phyloP scores from a whole-genome alignment of 768 basidiomycete species.

The Leccinellum luteum region DNA sequence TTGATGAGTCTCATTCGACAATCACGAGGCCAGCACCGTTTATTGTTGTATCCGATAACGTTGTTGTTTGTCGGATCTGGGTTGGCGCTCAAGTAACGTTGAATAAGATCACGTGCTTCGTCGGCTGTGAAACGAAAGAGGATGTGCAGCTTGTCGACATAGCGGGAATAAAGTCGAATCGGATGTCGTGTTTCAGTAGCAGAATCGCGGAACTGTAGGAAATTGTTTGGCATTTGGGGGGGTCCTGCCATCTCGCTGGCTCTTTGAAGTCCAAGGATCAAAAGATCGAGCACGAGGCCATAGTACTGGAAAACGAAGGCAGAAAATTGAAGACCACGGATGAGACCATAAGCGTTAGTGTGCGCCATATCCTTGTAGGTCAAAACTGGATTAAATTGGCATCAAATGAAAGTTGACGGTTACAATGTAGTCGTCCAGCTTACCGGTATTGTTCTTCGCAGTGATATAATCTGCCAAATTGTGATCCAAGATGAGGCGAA shows the following conservation, averaged over 20 bases:
- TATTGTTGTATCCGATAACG: constrained; percentile 98
- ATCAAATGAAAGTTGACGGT: constrained; percentile 8
- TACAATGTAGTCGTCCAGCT: constrained; percentile 9
- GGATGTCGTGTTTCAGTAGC: constrained; percentile 95
- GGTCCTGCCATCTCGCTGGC: constrained; percentile 99
- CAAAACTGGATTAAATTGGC: constrained; percentile 41
- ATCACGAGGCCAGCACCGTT: constrained; percentile 98
- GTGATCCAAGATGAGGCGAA: constrained; percentile 96
- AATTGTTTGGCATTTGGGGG: constrained; percentile 96
- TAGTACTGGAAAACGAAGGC: constrained; percentile 99
- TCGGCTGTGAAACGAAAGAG: constrained; percentile 98
- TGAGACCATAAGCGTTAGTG: constrained; percentile 95
- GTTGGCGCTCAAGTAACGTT: constrained; percentile 94
- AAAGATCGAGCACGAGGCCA: constrained; percentile 90
- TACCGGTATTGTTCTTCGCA: constrained; percentile 93
- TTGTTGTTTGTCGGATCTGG: constrained; percentile 99
- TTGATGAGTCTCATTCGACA: constrained; percentile 99
- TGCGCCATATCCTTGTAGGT: constrained; percentile 99
- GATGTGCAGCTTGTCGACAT: constrained; percentile 92
- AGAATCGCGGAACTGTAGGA: constrained; percentile 94
- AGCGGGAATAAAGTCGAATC: constrained; percentile 96
- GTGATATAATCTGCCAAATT: constrained; percentile 99
- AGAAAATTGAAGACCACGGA: constrained; percentile 97
- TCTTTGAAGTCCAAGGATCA: constrained; percentile 95
- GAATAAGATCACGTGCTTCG: constrained; percentile 95